These are phyloP conservation scores for Globisporangium alternatum DNA, from an alignment of 352 stramenopile genomes.

Conservation along the genomic window DNA sequence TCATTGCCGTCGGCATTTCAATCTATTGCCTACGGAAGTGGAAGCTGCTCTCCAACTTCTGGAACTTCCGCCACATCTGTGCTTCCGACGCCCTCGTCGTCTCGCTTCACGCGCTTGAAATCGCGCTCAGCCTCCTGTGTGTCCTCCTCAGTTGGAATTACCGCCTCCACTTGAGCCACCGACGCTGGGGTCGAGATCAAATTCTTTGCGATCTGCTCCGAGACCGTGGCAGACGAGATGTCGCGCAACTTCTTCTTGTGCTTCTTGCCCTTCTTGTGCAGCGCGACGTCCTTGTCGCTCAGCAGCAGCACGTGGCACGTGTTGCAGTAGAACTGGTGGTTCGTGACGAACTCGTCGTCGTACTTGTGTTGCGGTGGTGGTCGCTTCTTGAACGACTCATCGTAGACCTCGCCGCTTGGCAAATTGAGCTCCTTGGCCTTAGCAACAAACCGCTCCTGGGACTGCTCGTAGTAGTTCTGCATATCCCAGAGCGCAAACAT, in stretches of 20 bases:
- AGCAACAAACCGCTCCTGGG: conserved; percentile 46
- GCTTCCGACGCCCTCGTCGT: background rate
- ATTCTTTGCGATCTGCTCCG: conserved; percentile 39
- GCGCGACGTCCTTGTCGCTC: conserved; percentile 68
- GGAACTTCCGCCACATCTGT: no score
- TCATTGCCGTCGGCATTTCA: background rate
- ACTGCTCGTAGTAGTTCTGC: conserved; percentile 51
- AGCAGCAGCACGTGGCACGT: conserved; percentile 66
- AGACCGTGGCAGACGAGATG: conserved; percentile 45
- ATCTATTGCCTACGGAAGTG: background rate
- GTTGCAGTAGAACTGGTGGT: conserved; percentile 64
- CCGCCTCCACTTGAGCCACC: background rate
- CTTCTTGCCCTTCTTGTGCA: conserved; percentile 78
- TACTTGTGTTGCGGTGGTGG: conserved; percentile 26
- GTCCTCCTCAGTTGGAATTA: background rate
- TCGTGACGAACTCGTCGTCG: conserved; percentile 40
- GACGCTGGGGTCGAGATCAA: conserved; percentile 10
- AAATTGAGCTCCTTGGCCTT: conserved; percentile 37
- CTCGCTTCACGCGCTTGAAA: conserved; percentile 30
- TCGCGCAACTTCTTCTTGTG: conserved; percentile 78
- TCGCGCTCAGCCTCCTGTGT: conserved; percentile 4
- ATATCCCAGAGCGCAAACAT: conserved; percentile 78
- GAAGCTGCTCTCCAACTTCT: background rate
- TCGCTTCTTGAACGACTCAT: conserved; percentile 26
- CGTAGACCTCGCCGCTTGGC: conserved; percentile 30